phyloP scores from a whole-genome alignment of 129 eudicot genomes.

The Lonicera japonica region DNA sequence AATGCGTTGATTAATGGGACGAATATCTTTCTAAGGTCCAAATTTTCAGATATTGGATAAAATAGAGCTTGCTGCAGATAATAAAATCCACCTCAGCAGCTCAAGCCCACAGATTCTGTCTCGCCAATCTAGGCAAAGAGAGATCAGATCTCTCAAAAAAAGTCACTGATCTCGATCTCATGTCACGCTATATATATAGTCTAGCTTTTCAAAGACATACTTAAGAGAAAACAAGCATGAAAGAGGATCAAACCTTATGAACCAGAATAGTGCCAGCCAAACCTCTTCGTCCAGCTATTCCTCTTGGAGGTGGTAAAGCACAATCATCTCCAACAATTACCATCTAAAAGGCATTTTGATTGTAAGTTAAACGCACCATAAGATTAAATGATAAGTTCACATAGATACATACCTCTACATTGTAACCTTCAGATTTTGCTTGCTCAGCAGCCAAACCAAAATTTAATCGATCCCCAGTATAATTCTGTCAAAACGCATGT shows the following conservation, averaged over 20 bases:
- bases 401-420: constrained; percentile 65
- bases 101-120: no score
- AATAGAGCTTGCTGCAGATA: no score
- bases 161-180: no score
- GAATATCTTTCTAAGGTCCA: no score
- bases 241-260: constrained; percentile 58
- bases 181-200: no score
- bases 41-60: no score
- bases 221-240: constrained; percentile 1
- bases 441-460: constrained; percentile 97
- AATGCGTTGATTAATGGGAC: no score
- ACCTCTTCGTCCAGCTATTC: constrained; percentile 98
- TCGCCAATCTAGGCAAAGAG: no score
- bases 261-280: constrained; percentile 96
- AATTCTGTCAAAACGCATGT: constrained; percentile 48
- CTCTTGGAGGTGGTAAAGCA: constrained; percentile 94
- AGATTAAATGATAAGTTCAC: neutral
- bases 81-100: no score
- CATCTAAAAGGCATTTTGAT: constrained; percentile 40
- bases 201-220: no score
- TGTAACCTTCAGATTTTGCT: constrained; percentile 96
- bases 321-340: constrained; percentile 99
- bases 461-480: constrained; percentile 89
- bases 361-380: neutral
- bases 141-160: no score